Evolutionary conservation across 805 yeast genomes (phyloP).

Genomic region (Wickerhamomyces canadensis): DNA sequence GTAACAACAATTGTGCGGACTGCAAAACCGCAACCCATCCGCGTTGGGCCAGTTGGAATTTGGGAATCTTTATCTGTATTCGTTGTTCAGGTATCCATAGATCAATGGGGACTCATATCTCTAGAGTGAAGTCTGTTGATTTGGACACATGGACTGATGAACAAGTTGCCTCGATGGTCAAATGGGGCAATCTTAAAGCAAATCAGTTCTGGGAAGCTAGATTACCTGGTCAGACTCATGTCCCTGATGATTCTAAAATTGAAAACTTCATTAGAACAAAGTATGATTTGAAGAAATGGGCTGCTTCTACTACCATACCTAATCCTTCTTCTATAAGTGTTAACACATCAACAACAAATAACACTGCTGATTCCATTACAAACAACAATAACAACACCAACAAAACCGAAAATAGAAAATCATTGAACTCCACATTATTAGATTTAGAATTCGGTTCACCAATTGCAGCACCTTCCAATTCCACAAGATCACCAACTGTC

Average conservation of each 20-base stretch:
- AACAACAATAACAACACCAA: no score
- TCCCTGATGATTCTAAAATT: conserved; percentile 79
- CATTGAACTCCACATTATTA: conserved; percentile 16
- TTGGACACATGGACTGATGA: conserved; percentile 96
- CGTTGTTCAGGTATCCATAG: conserved; percentile 95
- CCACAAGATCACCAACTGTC: neutral
- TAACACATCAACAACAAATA: conserved; percentile 7
- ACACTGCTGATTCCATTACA: no score
- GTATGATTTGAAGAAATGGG: conserved; percentile 90
- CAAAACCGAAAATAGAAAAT: conserved; percentile 16
- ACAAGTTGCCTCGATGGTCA: conserved; percentile 73
- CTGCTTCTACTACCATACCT: conserved; percentile 46
- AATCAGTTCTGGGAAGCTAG: conserved; percentile 81
- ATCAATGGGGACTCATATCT: conserved; percentile 92
- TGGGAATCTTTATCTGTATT: conserved; percentile 90
- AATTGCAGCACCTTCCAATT: conserved; percentile 12
- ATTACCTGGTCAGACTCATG: conserved; percentile 57
- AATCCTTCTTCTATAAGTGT: conserved; percentile 37
- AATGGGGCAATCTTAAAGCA: conserved; percentile 81
- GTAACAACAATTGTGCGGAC: conserved; percentile 82
- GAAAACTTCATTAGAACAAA: conserved; percentile 89
- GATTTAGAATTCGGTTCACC: conserved; percentile 28
- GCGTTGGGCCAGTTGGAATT: conserved; percentile 96
- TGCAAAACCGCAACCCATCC: conserved; percentile 89
- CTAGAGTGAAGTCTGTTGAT: conserved; percentile 89